Evolutionary conservation across 2,329 filamentous ascomycete genomes (phyloP), one percentile per base, ranked within the genome.

Genomic region (Colletotrichum musicola): DNA sequence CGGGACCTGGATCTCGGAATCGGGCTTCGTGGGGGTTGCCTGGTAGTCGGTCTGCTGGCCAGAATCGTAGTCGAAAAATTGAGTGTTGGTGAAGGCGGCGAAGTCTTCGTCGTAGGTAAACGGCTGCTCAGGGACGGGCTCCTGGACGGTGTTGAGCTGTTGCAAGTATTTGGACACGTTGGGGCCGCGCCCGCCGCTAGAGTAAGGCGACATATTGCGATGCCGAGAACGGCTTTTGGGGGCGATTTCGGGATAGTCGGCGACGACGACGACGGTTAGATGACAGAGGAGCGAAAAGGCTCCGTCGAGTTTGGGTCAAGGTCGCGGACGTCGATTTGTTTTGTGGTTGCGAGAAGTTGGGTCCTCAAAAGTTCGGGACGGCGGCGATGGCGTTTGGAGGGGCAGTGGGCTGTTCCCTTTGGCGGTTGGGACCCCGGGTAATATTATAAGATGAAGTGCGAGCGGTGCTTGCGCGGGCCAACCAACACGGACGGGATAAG

Each of bases 161-260:
- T 93, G 92, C 73, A 98, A 87, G 83, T 96, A 97, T 77, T 94
- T 92, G 77, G 94, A 94, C 81, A 97, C 93, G 80, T 97, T 97
- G 76, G 93, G 92, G 74, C 89, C 92, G 77, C 92, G 90, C 71
- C 93, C 92, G 77, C 90, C 91, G 80, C 87, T 90, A 86, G 47
- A 64, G 46, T 90, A 94, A 78, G 85, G 87, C 79, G 93, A 89
- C 92, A 94, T 94, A 63, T 49, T 63, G 50, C 38, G 20, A 40
- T 30, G 47, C 57, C 64, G 49, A 44, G 64, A 73, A 57, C 62
- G 62, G 62, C 55, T 55, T 13, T 35, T 9, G 50, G 18, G 18
- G 44, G 42, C 49, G 49, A 65, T 4, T 27, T 49, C 49, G 65
- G 22, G 35, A 44, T 58, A 38, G 57, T 38, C n/a, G 44, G 25